These are phyloP conservation scores for Silene uniflora DNA, from an alignment of 148 eudicot species.

Conservation along the genomic window DNA sequence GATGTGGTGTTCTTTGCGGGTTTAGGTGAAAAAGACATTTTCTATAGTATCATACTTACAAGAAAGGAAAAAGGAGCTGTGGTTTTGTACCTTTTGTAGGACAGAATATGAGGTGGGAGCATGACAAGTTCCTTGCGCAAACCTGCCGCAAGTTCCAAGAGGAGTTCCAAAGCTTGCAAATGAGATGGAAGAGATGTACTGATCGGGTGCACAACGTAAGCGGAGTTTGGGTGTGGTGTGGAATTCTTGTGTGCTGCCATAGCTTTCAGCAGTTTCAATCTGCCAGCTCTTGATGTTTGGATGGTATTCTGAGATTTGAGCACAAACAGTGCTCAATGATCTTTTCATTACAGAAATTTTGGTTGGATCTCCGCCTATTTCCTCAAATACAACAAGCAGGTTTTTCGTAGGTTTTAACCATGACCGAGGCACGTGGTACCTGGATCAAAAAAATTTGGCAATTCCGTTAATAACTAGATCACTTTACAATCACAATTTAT, in stretches of 20 bases:
- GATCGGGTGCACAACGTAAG: constrained; percentile 55
- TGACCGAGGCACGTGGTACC: constrained; percentile 89
- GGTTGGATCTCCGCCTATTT: constrained; percentile 84
- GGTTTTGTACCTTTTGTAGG: constrained; percentile 52
- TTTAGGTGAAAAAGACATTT: not conserved
- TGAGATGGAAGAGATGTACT: constrained; percentile 66
- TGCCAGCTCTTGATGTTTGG: constrained; percentile 64
- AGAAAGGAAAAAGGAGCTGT: not conserved
- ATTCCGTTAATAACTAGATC: not conserved
- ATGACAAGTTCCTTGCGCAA: constrained; percentile 74
- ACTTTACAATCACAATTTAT: too few species aligned
- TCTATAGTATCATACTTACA: not conserved
- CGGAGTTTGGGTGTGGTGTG: constrained; percentile 56
- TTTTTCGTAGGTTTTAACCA: constrained; percentile 80
- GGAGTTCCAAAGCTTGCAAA: constrained; percentile 97
- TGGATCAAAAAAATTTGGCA: constrained; percentile 11
- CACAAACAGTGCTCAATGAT: constrained; percentile 57
- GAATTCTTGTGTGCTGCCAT: constrained; percentile 38
- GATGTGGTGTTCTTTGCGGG: not conserved
- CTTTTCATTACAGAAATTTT: constrained; percentile 62
- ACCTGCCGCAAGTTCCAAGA: constrained; percentile 74
- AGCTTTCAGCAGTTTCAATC: constrained; percentile 46
- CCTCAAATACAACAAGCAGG: constrained; percentile 76
- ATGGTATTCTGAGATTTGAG: constrained; percentile 71
- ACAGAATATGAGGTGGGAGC: constrained; percentile 57